Evolutionary conservation across 2,329 filamentous ascomycete species (phyloP), one percentile per base, ranked within the genome.

Genomic region (Chaetoscypha palmicola): DNA sequence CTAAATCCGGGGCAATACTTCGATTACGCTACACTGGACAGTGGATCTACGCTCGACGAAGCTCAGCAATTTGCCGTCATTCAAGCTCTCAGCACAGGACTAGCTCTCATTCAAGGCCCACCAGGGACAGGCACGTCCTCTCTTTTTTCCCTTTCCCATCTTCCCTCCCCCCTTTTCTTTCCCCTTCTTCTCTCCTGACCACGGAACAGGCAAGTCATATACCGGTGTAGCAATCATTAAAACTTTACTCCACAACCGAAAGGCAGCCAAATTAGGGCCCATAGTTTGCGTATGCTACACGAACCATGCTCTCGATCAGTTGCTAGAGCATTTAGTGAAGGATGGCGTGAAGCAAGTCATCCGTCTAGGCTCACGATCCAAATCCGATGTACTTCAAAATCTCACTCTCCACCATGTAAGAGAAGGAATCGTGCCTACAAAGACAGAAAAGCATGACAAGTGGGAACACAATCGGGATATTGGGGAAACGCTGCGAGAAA

Each of bases 131-230:
- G n/a, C n/a, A n/a, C n/a, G n/a, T n/a, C n/a, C n/a, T n/a, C n/a
- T n/a, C n/a, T n/a, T n/a, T n/a, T n/a, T n/a, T n/a, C n/a, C n/a
- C n/a, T n/a, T n/a, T n/a, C n/a, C n/a, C n/a, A n/a, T n/a, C n/a
- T n/a, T n/a, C n/a, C n/a, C n/a, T n/a, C n/a, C n/a, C n/a, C n/a
- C n/a, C n/a, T n/a, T n/a, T n/a, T n/a, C n/a, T n/a, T n/a, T n/a
- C n/a, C n/a, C n/a, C n/a, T n/a, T n/a, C n/a, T n/a, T n/a, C n/a
- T n/a, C n/a, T n/a, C n/a, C n/a, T n/a, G n/a, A n/a, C n/a, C n/a
- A n/a, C n/a, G n/a, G 83, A 0, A 86, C 82, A 0, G 82, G 83
- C 0, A 86, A 86, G 56, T 74, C 69, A 3, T 84, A 73, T 50
- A 68, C 73, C 0, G 81, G 80, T 2, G 68, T 77, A 2, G 68